phyloP scores from a whole-genome alignment of 2,329 filamentous ascomycete species.

The Aspergillus transmontanensis region DNA sequence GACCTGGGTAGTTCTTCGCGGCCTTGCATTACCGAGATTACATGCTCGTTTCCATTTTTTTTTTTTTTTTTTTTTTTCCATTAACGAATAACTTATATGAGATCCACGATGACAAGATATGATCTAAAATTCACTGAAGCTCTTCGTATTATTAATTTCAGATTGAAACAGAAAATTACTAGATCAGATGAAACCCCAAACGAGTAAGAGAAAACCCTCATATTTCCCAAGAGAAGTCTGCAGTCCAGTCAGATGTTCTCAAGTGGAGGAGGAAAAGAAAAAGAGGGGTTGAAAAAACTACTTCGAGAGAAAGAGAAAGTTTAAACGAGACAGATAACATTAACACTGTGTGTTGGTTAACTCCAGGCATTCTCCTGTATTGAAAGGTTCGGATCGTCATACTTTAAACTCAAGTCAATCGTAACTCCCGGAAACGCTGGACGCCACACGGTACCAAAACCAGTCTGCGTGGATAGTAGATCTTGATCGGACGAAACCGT shows the following conservation, averaged over 20 bases:
- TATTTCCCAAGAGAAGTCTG: not conserved
- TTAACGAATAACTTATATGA: no score
- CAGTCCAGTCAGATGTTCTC: not conserved
- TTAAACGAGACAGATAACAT: not conserved
- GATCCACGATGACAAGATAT: no score
- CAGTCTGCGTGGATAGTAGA: not conserved
- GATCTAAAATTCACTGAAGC: no score
- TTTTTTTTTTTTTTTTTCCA: no score
- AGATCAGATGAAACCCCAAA: not conserved
- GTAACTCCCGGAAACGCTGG: not conserved
- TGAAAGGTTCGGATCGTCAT: conserved; percentile 5
- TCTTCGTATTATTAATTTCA: no score
- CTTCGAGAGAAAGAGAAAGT: not conserved
- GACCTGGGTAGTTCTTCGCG: not conserved
- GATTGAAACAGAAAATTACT: not conserved
- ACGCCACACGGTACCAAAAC: conserved; percentile 1
- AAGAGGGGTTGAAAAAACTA: not conserved
- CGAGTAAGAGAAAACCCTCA: not conserved
- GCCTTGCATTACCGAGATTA: not conserved
- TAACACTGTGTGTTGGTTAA: no score
- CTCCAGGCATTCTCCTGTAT: not conserved
- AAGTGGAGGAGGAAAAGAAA: not conserved
- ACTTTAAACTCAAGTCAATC: conserved; percentile 10
- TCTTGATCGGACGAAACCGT: not conserved
- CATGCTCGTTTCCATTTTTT: no score